Evolutionary conservation across 2,329 filamentous ascomycete genomes (phyloP).

Genomic region (Penicillium olsonii): DNA sequence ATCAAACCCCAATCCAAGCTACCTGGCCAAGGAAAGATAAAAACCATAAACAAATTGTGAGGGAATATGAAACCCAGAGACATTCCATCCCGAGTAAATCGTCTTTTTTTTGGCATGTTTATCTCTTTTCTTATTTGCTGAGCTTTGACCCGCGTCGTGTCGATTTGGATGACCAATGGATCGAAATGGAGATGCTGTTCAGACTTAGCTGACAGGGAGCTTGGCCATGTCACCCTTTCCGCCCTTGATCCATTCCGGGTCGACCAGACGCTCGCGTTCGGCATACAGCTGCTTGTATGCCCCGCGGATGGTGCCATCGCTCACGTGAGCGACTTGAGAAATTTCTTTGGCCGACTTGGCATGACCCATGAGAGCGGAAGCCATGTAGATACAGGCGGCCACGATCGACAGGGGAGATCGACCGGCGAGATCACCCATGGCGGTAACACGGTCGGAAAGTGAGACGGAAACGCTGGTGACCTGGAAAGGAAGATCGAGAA

Average conservation of each 20-base stretch:
- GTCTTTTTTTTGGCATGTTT: background rate
- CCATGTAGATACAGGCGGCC: conserved; percentile 95
- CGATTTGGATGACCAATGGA: background rate
- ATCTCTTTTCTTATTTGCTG: background rate
- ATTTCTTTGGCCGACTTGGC: conserved; percentile 83
- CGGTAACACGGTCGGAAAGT: conserved; percentile 75
- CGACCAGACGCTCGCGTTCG: conserved; percentile 72
- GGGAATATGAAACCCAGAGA: background rate
- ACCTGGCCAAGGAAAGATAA: conserved; percentile 6
- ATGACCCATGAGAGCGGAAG: conserved; percentile 80
- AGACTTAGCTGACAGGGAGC: conserved; percentile 58
- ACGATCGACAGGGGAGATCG: conserved; percentile 92
- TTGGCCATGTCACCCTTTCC: conserved; percentile 71
- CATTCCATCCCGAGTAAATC: background rate
- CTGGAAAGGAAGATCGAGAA: conserved; percentile 72
- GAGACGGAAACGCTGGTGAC: conserved; percentile 79
- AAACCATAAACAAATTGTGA: conserved; percentile 2
- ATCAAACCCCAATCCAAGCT: background rate
- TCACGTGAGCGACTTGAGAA: conserved; percentile 79
- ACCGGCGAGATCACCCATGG: conserved; percentile 79
- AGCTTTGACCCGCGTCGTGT: background rate
- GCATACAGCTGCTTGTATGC: conserved; percentile 87
- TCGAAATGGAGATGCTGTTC: background rate
- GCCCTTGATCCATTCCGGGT: conserved; percentile 71
- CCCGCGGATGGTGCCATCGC: conserved; percentile 94